Evolutionary conservation across 495 filamentous ascomycete species (phyloP), one percentile per base, ranked within the genome.

Genomic region (Penicillium taxi): DNA sequence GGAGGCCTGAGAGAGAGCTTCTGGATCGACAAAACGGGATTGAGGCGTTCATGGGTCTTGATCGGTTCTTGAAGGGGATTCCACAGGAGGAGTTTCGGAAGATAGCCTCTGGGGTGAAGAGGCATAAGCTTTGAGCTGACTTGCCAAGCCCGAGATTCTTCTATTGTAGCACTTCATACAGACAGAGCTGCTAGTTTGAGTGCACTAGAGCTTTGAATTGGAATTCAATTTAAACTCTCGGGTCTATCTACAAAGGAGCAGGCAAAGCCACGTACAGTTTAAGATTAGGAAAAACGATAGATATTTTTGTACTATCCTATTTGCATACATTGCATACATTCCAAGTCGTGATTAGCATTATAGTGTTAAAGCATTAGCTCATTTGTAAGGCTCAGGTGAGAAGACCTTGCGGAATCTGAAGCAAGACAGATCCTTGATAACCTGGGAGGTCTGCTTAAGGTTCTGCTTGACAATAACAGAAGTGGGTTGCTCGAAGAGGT

Each of bases 21-120:
- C 47, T 94, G 51, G 87, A 96, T 58, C 63, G 55, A 41, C 78
- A 86, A 64, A 86, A 81, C 50, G 75, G 82, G 2, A 57, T 73
- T 16, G 91, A 98, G 72, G 86, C 88, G 6, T 86, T 94, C 63
- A 79, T 74, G 2, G 90, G 89, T 0, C 45, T 96, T 45, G 82
- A 93, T 35, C 67, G 87, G 39, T 96, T 96, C 43, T 40, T 81
- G 32, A 68, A 48, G 18, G 90, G 90, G 0, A 64, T 81, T 31
- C 90, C 91, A 26, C 85, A 95, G 69, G 70, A 78, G 58, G 84
- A 95, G 70, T 96, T 98, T 54, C 52, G 67, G 53, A 75, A 68
- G 58, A 63, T 81, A 49, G 76, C 74, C 9, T 66, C 62, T 45
- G 79, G 78, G 28, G 71, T 77, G 67, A 82, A 81, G 67, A 80